Evolutionary conservation across 73 alveolate genomes (phyloP).

Genomic region (Halteria grandinella): DNA sequence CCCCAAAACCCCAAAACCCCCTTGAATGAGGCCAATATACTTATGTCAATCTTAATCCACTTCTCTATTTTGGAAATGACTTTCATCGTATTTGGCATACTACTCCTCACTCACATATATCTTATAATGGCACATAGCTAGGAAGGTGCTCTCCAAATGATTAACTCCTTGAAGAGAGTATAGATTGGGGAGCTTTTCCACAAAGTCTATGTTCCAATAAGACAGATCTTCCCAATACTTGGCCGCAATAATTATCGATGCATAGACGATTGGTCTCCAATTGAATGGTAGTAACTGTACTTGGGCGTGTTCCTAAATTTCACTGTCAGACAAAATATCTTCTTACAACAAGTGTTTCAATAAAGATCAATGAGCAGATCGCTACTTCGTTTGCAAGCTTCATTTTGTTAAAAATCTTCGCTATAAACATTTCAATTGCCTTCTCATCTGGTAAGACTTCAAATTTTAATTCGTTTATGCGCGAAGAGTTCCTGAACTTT

Average conservation of each 20-base stretch:
- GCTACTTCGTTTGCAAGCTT: constrained; percentile 34
- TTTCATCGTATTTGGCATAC: constrained; percentile 57
- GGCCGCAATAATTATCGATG: constrained; percentile 53
- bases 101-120: constrained; percentile 51
- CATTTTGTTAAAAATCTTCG: constrained; percentile 14
- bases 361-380: constrained; percentile 22
- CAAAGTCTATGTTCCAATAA: constrained; percentile 72
- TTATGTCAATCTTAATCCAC: no score
- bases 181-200: constrained; percentile 6
- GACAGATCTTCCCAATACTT: constrained; percentile 72
- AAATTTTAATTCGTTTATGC: constrained; percentile 9
- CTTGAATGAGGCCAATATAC: no score
- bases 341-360: constrained; percentile 50
- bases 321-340: not conserved
- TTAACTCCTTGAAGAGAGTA: constrained; percentile 43
- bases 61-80: no score
- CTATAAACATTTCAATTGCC: constrained; percentile 1
- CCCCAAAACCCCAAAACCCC: no score
- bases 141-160: constrained; percentile 44
- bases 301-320: constrained; percentile 32
- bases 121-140: constrained; percentile 49
- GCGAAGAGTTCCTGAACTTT: no score
- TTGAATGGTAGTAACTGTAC: constrained; percentile 46
- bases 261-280: constrained; percentile 66
- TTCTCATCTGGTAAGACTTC: constrained; percentile 1